Conservation (phyloP, 345 rosid species). For the Bruguiera gymnorhiza region DNA sequence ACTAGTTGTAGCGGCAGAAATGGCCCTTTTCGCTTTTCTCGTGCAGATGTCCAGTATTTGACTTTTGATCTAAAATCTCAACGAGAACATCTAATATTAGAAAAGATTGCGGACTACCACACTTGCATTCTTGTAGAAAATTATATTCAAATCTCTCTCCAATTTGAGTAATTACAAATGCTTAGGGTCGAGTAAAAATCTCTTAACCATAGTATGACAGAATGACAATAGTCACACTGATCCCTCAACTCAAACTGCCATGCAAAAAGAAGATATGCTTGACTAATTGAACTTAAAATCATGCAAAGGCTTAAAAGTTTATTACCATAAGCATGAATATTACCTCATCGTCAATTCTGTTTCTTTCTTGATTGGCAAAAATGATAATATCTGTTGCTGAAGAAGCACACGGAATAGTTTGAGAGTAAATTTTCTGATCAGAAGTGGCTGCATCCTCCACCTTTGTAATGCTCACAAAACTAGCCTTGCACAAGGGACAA, state of each 20-base stretch:
- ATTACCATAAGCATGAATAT: not conserved
- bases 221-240: no score
- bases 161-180: no score
- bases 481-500: conserved; percentile 87
- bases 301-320: not conserved
- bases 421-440: conserved; percentile 93
- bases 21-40: no score
- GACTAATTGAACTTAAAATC: not conserved
- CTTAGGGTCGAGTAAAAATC: no score
- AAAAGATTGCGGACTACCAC: no score
- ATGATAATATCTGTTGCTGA: conserved; percentile 41
- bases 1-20: no score
- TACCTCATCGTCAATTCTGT: conserved; percentile 47
- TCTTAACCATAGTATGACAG: no score
- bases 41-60: no score
- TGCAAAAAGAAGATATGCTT: not conserved
- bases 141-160: no score
- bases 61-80: no score
- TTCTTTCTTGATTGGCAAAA: conserved; percentile 41
- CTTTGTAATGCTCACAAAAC: conserved; percentile 60
- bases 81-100: no score
- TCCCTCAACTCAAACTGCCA: not conserved
- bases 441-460: conserved; percentile 66
- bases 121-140: no score
- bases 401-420: conserved; percentile 60